Evolutionary conservation across 2,329 filamentous ascomycete species (phyloP), one percentile per base, ranked within the genome.

Genomic region (Hypocrella siamensis): DNA sequence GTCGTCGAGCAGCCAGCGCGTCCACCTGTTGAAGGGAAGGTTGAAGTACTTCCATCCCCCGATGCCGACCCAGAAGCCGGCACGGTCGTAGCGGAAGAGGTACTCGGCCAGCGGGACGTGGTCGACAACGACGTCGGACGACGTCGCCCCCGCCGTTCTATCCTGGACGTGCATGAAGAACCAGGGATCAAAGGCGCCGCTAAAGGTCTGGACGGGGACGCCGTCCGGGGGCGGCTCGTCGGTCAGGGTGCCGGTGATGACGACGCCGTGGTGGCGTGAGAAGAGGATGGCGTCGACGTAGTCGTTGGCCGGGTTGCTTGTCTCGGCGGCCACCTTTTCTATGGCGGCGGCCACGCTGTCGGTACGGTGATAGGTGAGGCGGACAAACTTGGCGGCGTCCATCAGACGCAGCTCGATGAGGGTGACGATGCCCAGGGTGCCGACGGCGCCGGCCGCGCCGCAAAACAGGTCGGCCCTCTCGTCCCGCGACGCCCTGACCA

Each of bases 281-380:
- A 70, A 83, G 35, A 81, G 52, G 31, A 83, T 82, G 16, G 76
- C 79, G 43, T 84, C 80, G 17, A 86, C 67, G 46, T 81, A 86
- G 46, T 83, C 78, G 40, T 67, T 67, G 26, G 50, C 53, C 8
- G 51, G 46, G 35, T 53, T 51, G 5, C 40, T 43, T 15, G 60
- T 56, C 46, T 64, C 64, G 31, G 63, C 54, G 28, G 61, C 51
- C 15, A 80, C 58, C 11, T 59, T 57, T 5, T 56, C 49, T 28
- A 66, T 45, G 36, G 64, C 56, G 54, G 64, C 58, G 33, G 54
- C 53, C 5, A 66, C 54, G 33, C 64, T 65, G 39, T 51, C 52
- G 2, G 58, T 57, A 25, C 72, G 63, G 31, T 66, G 60, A 43
- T 82, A 82, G 22, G 67, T 67, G 17, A 77, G 60, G 40, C 71